Conservation (phyloP, 495 filamentous ascomycete genomes). For the Arthonia radiata region DNA sequence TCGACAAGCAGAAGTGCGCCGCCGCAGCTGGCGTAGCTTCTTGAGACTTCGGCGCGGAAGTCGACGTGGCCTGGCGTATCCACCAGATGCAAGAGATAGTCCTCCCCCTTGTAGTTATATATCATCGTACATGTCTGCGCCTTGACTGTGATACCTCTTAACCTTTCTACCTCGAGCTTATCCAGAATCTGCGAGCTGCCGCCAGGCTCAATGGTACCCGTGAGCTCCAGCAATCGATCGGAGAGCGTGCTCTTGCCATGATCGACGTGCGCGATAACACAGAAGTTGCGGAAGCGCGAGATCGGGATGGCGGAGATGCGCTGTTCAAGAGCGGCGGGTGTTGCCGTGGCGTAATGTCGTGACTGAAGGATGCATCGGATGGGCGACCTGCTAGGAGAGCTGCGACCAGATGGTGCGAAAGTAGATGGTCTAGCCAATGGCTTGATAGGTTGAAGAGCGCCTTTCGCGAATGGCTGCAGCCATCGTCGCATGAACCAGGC, state of each 20-base stretch:
- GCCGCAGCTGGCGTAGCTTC: conserved; percentile 86
- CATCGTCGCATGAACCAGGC: too few species aligned
- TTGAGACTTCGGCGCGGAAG: conserved; percentile 83
- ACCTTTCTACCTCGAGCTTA: conserved; percentile 87
- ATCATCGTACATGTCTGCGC: conserved; percentile 97
- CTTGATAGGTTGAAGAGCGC: too few species aligned
- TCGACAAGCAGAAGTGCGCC: conserved; percentile 84
- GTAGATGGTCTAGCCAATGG: too few species aligned
- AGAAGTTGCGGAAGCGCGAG: conserved; percentile 85
- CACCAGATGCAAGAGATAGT: conserved; percentile 84
- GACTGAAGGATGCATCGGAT: too few species aligned
- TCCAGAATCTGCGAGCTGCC: conserved; percentile 89
- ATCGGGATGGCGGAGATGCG: conserved; percentile 75
- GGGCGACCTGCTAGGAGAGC: too few species aligned
- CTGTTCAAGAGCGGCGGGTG: conserved; percentile 37
- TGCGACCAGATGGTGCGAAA: too few species aligned
- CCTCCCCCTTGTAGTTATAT: conserved; percentile 59
- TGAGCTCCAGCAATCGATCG: conserved; percentile 80
- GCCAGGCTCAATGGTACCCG: conserved; percentile 70
- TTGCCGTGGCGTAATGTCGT: too few species aligned
- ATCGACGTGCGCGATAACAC: conserved; percentile 96
- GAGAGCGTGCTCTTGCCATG: conserved; percentile 92
- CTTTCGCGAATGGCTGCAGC: too few species aligned
- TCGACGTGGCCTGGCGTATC: conserved; percentile 97
- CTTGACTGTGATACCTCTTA: conserved; percentile 94